Base-by-base conservation (phyloP, 2,329 filamentous ascomycete species). In the Penicillium brasilianum region DNA sequence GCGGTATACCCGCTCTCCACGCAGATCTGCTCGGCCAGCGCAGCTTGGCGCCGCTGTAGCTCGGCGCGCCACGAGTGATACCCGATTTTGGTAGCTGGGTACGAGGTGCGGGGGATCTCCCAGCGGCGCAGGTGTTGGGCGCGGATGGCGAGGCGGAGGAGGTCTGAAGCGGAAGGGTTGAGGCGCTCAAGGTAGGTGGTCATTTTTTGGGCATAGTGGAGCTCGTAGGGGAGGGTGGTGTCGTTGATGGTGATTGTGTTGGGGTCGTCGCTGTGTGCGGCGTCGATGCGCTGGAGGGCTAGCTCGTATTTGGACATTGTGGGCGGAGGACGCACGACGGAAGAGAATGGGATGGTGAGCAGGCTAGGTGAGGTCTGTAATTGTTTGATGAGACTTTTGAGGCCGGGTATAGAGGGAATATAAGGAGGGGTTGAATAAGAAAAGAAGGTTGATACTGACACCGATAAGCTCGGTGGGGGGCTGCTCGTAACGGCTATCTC, bases 101-200 rank as follows among this genome's bases (percentile, higher is more conserved):
- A 94, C 39, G 83, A 85, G 65, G 82, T 80, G 52, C 92, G 88
- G 0, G 91, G 90, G 1, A 94, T 85, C 77, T 96, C 90, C 92
- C 92, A 96, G 78, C 91, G 88, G 56, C 88, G 86, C 70, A 96
- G 91, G 76, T 96, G 92, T 76, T 96, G 92, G 11, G 91, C 92
- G 66, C 91, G 88, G 66, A 93, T 90, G 18, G 92, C 92, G 50
- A 95, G 82, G 64, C 87, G 87, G 57, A 96, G 82, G 25, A 85
- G 77, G 1, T 88, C 87, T 1, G 89, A 87, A 1, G 91, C 88
- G 30, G 81, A 68, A 0, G 90, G 87, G 9, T 78, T 77, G 63
- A 88, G 86, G 16, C 83, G 78, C 9, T 81, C 73, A 34, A 96
- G 87, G 83, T 90, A 95, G 34, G 81, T 78, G 54, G 89, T 92